Base-by-base conservation (phyloP, 768 basidiomycete genomes). In the Lanmaoa pseudosensibilis region DNA sequence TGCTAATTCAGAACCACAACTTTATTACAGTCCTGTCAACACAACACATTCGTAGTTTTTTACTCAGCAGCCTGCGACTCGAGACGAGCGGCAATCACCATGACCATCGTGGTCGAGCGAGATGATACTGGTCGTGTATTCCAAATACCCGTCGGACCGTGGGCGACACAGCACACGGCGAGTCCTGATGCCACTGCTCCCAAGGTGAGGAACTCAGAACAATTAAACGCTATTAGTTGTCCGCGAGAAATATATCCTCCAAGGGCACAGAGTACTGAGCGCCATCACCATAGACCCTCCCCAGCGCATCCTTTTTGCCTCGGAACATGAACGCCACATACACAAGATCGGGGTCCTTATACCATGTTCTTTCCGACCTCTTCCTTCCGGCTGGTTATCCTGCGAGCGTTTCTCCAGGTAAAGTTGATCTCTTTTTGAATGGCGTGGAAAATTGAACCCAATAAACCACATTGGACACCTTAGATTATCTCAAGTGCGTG, bases 301-400 rank as follows among this genome's bases (percentile, higher is more conserved):
- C 13, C 39, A 25, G 4, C n/a, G 15, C 53, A 21, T 52, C 50
- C 8, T 34, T 36, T 4, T 38, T 45, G 8, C n/a, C 27, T 40
- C 30, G 46, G 40, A 56, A 45, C 15, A 9, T 19, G 30, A 37
- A 52, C 1, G 1, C 46, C 27, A 12, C 45, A 21, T 25, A 27
- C 49, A 30, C 4, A 18, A 27, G 50, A 36, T 38, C 48, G 13
- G 56, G 33, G 1, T 56, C 54, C 4, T 36, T 68, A 15, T 33
- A 51, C 49, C 65, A 66, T 33, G 8, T 64, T 16, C 55, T 69
- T 19, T 64, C 55, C 16, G 67, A 69, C 33, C 50, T 86, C 30
- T 87, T 87, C 58, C 78, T 86, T 23, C 85, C 85, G 2, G 78
- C 81, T 15, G 85, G 85, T 0, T 87, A 84, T 59, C 86, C 86